These are phyloP conservation scores for Bruguiera parviflora DNA, from an alignment of 345 rosid genomes.

Conservation along the genomic window DNA sequence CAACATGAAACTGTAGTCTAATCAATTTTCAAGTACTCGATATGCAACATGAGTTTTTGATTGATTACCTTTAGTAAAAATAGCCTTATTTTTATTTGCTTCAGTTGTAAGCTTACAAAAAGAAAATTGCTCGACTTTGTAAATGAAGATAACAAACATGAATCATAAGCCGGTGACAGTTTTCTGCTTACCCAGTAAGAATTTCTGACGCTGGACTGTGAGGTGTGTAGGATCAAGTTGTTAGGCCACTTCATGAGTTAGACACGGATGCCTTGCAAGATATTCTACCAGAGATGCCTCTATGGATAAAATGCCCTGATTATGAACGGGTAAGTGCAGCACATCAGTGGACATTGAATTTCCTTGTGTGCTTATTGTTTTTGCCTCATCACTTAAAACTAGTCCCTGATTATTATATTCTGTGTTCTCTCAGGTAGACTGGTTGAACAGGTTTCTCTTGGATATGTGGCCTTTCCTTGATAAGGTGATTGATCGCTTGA, in stretches of 20 bases:
- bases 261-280: constrained; percentile 42
- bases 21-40: background rate
- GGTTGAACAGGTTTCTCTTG: constrained; percentile 62
- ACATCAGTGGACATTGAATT: background rate
- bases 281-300: constrained; percentile 61
- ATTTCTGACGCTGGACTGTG: background rate
- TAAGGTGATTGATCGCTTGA: constrained; percentile 38
- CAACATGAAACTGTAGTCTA: background rate
- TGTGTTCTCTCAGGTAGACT: constrained; percentile 52
- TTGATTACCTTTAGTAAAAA: background rate
- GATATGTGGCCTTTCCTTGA: constrained; percentile 78
- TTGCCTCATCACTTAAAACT: background rate
- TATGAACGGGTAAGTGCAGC: constrained; percentile 52
- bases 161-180: background rate
- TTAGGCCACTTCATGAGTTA: constrained; percentile 45
- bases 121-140: background rate
- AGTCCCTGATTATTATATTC: background rate
- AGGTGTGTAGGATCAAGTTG: constrained; percentile 50
- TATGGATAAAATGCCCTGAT: constrained; percentile 78
- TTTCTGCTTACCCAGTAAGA: background rate
- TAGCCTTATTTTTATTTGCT: background rate
- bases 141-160: background rate
- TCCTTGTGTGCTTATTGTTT: background rate
- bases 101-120: background rate
- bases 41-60: background rate